Conservation (phyloP, 352 stramenopile species). For the Phytophthora cajani region DNA sequence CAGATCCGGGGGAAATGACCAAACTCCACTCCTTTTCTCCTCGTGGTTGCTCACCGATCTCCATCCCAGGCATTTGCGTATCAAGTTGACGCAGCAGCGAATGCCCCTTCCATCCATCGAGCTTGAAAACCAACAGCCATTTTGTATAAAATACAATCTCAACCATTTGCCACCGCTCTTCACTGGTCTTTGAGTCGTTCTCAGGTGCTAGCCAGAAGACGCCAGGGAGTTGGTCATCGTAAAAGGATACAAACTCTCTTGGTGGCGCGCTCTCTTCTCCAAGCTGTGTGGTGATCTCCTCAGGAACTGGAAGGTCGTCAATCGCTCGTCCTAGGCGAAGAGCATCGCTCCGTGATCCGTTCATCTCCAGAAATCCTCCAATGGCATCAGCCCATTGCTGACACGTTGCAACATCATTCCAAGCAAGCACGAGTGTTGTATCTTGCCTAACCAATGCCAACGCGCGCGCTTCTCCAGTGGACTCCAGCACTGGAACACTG, state of each 20-base stretch:
- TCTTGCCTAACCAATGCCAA: constrained; percentile 39
- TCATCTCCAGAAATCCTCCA: constrained; percentile 43
- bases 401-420: constrained; percentile 22
- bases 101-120: constrained; percentile 51
- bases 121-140: constrained; percentile 48
- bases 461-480: constrained; percentile 13
- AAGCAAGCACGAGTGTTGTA: constrained; percentile 26
- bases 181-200: constrained; percentile 7
- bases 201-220: constrained; percentile 48
- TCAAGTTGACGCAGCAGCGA: constrained; percentile 34
- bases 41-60: constrained; percentile 38
- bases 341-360: constrained; percentile 34
- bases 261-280: constrained; percentile 13
- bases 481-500: constrained; percentile 23
- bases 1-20: constrained; percentile 27
- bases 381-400: constrained; percentile 44
- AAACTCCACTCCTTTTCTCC: constrained; percentile 54
- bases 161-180: constrained; percentile 43
- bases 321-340: constrained; percentile 31
- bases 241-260: constrained; percentile 48
- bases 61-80: constrained; percentile 19
- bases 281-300: constrained; percentile 28
- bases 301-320: constrained; percentile 32
- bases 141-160: constrained; percentile 46
- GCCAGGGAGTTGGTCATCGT: constrained; percentile 55